These are phyloP conservation scores for Wickerhamomyces pijperi DNA, from an alignment of 805 yeast genomes.

Conservation along the genomic window DNA sequence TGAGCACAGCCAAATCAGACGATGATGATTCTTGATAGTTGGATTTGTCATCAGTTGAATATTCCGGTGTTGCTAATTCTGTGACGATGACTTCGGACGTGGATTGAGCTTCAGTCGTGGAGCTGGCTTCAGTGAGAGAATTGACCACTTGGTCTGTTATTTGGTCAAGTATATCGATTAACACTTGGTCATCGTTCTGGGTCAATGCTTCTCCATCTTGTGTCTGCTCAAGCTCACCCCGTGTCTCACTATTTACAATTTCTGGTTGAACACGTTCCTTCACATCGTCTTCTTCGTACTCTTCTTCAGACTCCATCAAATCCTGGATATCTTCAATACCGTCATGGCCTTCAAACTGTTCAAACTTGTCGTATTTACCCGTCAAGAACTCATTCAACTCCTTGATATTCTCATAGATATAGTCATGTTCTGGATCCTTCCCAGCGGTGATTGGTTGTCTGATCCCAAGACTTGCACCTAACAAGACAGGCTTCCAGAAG, in stretches of 20 bases:
- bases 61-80: too few species aligned
- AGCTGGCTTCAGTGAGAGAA: too few species aligned
- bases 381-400: neutral
- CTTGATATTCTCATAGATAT: neutral
- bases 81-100: too few species aligned
- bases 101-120: too few species aligned
- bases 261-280: conserved; percentile 31
- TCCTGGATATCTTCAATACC: conserved; percentile 23
- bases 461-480: conserved; percentile 81
- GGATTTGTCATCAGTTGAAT: too few species aligned
- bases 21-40: too few species aligned
- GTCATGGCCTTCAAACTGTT: conserved; percentile 1
- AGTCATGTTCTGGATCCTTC: neutral
- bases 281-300: conserved; percentile 23
- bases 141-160: too few species aligned
- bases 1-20: too few species aligned
- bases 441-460: conserved; percentile 23
- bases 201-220: too few species aligned
- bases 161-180: too few species aligned
- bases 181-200: too few species aligned
- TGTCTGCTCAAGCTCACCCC: too few species aligned
- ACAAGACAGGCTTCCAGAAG: conserved; percentile 74
- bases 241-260: conserved; percentile 5
- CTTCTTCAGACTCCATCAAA: conserved; percentile 43
- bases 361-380: neutral